Percentiles rank a stretch among this genome's conserved stretches.
These are phyloP conservation scores for Adansonia madagascariensis DNA, from an alignment of 441 rosid genomes.

Conservation along the genomic window DNA sequence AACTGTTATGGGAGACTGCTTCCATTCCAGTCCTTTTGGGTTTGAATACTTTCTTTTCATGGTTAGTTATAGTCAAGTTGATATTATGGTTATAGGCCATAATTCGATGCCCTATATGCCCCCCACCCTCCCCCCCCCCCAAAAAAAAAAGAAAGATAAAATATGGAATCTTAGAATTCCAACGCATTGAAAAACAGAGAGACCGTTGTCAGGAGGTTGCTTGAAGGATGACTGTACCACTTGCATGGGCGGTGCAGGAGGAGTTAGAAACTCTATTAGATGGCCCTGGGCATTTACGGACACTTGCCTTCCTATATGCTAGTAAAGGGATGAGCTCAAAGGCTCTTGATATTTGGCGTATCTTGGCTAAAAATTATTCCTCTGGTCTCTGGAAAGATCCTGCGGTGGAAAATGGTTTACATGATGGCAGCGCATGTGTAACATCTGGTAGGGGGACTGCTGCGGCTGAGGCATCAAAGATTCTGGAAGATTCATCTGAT, in stretches of 20 bases:
- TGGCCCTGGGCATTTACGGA: slow-evolving; percentile 85
- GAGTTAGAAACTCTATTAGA: slow-evolving; percentile 90
- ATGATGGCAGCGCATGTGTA: slow-evolving; percentile 43
- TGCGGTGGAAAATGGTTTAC: slow-evolving; percentile 48
- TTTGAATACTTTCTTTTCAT: slow-evolving; percentile 26
- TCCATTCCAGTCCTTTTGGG: slow-evolving; percentile 27
- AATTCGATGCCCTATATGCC: slow-evolving; percentile 32
- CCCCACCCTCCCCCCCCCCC: no score
- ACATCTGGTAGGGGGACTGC: slow-evolving; percentile 73
- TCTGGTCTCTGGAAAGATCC: slow-evolving; percentile 82
- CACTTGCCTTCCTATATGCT: slow-evolving; percentile 93
- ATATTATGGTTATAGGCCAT: slow-evolving; percentile 33
- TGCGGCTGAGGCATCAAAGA: slow-evolving; percentile 87
- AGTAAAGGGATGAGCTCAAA: slow-evolving; percentile 90
- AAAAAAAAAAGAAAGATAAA: slow-evolving; percentile 21
- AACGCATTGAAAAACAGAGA: slow-evolving; percentile 65
- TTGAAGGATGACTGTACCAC: slow-evolving; percentile 79
- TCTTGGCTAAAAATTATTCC: slow-evolving; percentile 82
- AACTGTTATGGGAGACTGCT: slow-evolving; percentile 8
- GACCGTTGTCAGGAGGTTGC: slow-evolving; percentile 65
- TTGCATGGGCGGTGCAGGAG: slow-evolving; percentile 90
- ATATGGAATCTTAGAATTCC: slow-evolving; percentile 61
- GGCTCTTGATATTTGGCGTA: slow-evolving; percentile 91
- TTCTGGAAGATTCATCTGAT: slow-evolving; percentile 87
- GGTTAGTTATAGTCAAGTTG: slow-evolving; percentile 30